These are phyloP conservation scores for Kernera saxatilis DNA, from an alignment of 345 rosid species.

Conservation along the genomic window DNA sequence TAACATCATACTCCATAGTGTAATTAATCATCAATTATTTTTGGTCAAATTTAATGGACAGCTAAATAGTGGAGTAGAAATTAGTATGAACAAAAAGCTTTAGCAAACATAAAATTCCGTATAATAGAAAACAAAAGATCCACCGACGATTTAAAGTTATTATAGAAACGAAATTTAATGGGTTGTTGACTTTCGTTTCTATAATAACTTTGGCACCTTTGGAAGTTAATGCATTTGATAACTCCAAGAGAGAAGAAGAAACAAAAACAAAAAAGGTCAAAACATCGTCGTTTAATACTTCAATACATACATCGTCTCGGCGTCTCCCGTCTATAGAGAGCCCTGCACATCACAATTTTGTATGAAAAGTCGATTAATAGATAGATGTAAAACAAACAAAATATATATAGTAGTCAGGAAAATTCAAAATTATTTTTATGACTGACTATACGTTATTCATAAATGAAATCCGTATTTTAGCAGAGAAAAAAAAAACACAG, in stretches of 20 bases:
- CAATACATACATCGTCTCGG: slow-evolving; percentile 9
- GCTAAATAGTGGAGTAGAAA: neutral
- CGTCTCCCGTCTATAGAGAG: neutral
- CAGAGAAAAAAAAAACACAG: neutral
- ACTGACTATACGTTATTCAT: neutral
- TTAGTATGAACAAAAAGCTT: neutral
- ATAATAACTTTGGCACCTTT: slow-evolving; percentile 28
- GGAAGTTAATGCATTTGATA: slow-evolving; percentile 18
- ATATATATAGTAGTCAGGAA: neutral
- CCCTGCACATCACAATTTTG: neutral
- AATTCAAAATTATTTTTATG: neutral
- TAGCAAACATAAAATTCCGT: neutral
- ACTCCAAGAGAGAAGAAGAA: slow-evolving; percentile 4
- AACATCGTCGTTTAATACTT: slow-evolving; percentile 3
- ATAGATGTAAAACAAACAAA: neutral
- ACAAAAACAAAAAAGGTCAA: neutral
- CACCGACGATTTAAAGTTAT: slow-evolving; percentile 27
- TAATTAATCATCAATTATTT: neutral
- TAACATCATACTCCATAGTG: neutral
- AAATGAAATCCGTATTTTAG: slow-evolving; percentile 17
- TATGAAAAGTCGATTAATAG: neutral
- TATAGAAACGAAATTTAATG: slow-evolving; percentile 28
- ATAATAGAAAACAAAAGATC: neutral
- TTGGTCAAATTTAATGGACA: neutral
- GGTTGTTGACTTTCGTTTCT: slow-evolving; percentile 32